phyloP scores from a whole-genome alignment of 2,329 filamentous ascomycete genomes.

The Beauveria sp. region DNA sequence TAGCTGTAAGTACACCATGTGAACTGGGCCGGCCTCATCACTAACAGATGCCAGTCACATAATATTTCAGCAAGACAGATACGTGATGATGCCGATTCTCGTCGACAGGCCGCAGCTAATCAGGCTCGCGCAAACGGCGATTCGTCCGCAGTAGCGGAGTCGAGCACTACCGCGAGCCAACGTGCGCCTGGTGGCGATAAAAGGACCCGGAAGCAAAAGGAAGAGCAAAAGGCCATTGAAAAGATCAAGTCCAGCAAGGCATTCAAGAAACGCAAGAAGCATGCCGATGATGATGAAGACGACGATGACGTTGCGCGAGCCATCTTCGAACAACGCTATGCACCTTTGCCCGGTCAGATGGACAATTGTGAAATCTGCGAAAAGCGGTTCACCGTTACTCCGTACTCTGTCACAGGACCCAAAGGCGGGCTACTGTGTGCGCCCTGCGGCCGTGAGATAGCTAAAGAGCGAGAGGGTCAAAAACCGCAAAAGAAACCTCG shows the following conservation, averaged over 20 bases:
- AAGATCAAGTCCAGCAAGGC: constrained; percentile 56
- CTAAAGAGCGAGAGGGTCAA: constrained; percentile 48
- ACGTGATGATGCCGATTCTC: constrained; percentile 39
- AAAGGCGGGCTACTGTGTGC: constrained; percentile 80
- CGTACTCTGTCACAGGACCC: constrained; percentile 75
- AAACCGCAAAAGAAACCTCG: constrained; percentile 35
- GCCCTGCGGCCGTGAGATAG: constrained; percentile 69
- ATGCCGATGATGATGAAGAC: constrained; percentile 31
- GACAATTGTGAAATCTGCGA: constrained; percentile 80
- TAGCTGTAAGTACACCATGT: constrained; percentile 32
- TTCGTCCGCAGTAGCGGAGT: constrained; percentile 18
- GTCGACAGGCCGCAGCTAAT: constrained; percentile 29
- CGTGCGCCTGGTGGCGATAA: constrained; percentile 17
- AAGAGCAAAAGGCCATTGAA: constrained; percentile 47
- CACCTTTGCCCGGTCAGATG: constrained; percentile 71
- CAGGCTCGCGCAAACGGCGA: constrained; percentile 14
- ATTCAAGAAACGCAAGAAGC: constrained; percentile 46
- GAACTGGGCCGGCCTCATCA: neutral
- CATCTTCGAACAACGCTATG: constrained; percentile 38
- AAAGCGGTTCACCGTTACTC: constrained; percentile 87
- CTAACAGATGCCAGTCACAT: constrained; percentile 45
- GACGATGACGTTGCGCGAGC: constrained; percentile 44
- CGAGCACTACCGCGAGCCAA: constrained; percentile 21
- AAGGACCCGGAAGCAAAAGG: constrained; percentile 31
- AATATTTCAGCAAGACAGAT: constrained; percentile 61